Evolutionary conservation across 352 stramenopile species (phyloP).

Genomic region (Globisporangium paroecandrum): DNA sequence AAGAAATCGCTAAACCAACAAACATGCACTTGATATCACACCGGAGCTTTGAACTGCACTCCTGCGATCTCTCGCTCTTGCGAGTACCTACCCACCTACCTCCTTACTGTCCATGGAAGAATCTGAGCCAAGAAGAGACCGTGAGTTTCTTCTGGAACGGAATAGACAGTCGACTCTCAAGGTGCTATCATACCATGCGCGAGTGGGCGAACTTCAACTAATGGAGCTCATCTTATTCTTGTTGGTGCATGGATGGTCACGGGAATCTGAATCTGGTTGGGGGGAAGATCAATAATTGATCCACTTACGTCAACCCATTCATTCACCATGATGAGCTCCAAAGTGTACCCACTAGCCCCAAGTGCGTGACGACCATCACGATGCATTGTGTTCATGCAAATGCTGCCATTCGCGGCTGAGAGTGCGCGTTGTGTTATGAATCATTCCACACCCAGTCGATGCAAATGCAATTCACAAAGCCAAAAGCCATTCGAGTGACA

Average conservation of each 20-base stretch:
- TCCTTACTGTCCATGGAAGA: too few species aligned
- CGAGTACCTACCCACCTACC: too few species aligned
- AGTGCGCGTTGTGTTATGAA: neutral
- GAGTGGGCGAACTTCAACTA: too few species aligned
- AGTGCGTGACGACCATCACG: neutral
- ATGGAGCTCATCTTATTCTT: too few species aligned
- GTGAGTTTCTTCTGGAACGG: too few species aligned
- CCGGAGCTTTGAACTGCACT: neutral
- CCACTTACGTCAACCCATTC: neutral
- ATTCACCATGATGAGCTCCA: neutral
- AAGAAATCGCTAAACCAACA: too few species aligned
- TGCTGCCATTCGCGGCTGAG: neutral
- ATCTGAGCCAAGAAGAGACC: too few species aligned
- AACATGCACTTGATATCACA: too few species aligned
- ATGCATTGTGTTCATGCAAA: neutral
- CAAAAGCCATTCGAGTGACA: neutral
- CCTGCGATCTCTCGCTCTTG: neutral
- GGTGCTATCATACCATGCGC: too few species aligned
- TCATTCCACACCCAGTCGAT: neutral
- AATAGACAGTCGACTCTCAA: too few species aligned
- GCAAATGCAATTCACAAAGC: neutral
- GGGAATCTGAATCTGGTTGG: neutral
- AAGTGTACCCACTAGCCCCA: neutral
- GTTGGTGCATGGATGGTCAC: too few species aligned
- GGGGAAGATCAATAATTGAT: neutral